Evolutionary conservation across 1,284 basidiomycete species (phyloP).

Genomic region (Meira miltonrushii): DNA sequence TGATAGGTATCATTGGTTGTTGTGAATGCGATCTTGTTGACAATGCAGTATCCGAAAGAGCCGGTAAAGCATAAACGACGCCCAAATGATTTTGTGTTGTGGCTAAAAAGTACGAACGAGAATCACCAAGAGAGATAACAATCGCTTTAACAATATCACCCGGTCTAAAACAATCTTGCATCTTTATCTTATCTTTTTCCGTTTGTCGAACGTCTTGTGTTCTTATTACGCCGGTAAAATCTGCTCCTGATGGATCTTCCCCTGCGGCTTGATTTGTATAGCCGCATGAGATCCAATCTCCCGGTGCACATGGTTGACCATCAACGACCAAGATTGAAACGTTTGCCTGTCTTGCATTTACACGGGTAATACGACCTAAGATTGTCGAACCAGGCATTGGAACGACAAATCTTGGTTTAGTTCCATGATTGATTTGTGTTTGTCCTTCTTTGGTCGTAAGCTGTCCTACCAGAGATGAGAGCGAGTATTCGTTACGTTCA

Average conservation of each 20-base stretch:
- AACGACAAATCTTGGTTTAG: conserved; percentile 32
- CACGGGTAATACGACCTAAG: conserved; percentile 72
- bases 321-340: conserved; percentile 85
- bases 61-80: conserved; percentile 57
- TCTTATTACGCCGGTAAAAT: conserved; percentile 87
- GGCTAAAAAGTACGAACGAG: conserved; percentile 73
- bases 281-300: conserved; percentile 20
- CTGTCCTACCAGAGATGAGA: conserved; percentile 40
- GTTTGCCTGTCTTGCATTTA: conserved; percentile 80
- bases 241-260: conserved; percentile 33
- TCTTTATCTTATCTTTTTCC: conserved; percentile 86
- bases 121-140: conserved; percentile 59
- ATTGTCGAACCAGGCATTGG: conserved; percentile 38
- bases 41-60: conserved; percentile 4
- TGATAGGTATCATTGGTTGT: conserved; percentile 55
- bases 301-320: conserved; percentile 61
- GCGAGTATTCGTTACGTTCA: conserved; percentile 27
- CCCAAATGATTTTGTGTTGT: conserved; percentile 91
- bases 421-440: conserved; percentile 10
- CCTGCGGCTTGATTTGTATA: conserved; percentile 46
- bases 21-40: neutral
- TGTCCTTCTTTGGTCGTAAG: conserved; percentile 14
- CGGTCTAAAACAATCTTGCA: conserved; percentile 88
- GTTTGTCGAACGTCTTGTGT: conserved; percentile 73
- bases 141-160: conserved; percentile 90